phyloP scores from a whole-genome alignment of 2,329 filamentous ascomycete species.

The Colletotrichum liriopes region DNA sequence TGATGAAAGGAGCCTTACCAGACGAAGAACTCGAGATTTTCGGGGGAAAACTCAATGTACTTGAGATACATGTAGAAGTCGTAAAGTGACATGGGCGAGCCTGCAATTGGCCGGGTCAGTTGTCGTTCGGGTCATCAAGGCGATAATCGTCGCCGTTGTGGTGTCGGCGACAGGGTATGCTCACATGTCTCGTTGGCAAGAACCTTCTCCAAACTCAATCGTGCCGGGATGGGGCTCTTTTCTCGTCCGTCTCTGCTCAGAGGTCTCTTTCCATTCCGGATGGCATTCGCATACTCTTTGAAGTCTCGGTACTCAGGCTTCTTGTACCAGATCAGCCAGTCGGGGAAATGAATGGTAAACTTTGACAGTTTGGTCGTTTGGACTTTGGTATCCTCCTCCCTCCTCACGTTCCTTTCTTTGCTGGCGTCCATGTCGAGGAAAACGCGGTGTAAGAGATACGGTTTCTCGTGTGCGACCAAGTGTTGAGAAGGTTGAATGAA shows the following conservation, averaged over 20 bases:
- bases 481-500: neutral
- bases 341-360: conserved; percentile 43
- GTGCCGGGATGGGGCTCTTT: conserved; percentile 56
- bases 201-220: conserved; percentile 61
- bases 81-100: conserved; percentile 64
- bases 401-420: neutral
- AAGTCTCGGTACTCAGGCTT: conserved; percentile 66
- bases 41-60: conserved; percentile 64
- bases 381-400: neutral
- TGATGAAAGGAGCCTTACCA: conserved; percentile 54
- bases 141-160: neutral
- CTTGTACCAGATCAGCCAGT: conserved; percentile 64
- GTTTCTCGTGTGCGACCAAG: neutral
- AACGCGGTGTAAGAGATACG: neutral
- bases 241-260: conserved; percentile 55
- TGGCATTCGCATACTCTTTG: conserved; percentile 58
- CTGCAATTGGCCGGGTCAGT: conserved; percentile 45
- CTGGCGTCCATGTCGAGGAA: neutral
- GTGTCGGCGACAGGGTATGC: neutral
- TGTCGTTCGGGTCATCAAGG: conserved; percentile 6
- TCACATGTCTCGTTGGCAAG: conserved; percentile 64
- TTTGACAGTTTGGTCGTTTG: conserved; percentile 1
- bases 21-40: conserved; percentile 66
- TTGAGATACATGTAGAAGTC: conserved; percentile 68
- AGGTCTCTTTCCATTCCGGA: conserved; percentile 54